Evolutionary conservation across 2,329 filamentous ascomycete species (phyloP), one percentile per base, ranked within the genome.

Genomic region (Cyclaneusma minus): DNA sequence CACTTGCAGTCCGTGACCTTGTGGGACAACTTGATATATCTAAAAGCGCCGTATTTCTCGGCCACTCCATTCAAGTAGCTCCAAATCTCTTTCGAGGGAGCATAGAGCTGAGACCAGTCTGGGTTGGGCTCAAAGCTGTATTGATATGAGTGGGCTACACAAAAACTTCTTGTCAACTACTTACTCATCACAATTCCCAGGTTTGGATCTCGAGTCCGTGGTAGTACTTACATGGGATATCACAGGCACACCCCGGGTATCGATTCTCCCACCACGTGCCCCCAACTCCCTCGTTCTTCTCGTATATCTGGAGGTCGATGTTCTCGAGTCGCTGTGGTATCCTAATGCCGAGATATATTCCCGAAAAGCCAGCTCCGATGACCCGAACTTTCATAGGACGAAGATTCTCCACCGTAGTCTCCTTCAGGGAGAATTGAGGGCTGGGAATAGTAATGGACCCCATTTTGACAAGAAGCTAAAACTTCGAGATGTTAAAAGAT

Each of bases 81-180:
- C 16, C 29, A 19, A 24, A 41, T 39, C 16, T 36, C 28, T 12
- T 21, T n/a, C 11, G 29, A 25, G 2, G 28, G 11, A 6, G 32
- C 30, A 20, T 38, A 44, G 16, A 30, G n/a, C 29, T 60, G 58
- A 11, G 58, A 56, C 68, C 70, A 76, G 20, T 58, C 55, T 5
- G 58, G 59, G 40, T 73, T 74, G 3, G 61, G 63, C 29, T 61
- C 56, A 60, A 64, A 73, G 3, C 64, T 64, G 39, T 68, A 72
- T 39, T 69, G 68, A 40, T 74, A 74, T 44, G 64, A 69, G 47
- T 72, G 67, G 7, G 39, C 33, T n/a, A 39, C 56, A 62, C 7
- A 12, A 20, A 17, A 4, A 16, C 13, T n/a, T n/a, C n/a, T n/a
- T n/a, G n/a, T n/a, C n/a, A n/a, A n/a, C n/a, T n/a, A n/a, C n/a